Percentiles rank a stretch among this genome's conserved stretches.
phyloP scores from a whole-genome alignment of 108 stramenopile genomes.

The Pseudonitzschia delicatissima region DNA sequence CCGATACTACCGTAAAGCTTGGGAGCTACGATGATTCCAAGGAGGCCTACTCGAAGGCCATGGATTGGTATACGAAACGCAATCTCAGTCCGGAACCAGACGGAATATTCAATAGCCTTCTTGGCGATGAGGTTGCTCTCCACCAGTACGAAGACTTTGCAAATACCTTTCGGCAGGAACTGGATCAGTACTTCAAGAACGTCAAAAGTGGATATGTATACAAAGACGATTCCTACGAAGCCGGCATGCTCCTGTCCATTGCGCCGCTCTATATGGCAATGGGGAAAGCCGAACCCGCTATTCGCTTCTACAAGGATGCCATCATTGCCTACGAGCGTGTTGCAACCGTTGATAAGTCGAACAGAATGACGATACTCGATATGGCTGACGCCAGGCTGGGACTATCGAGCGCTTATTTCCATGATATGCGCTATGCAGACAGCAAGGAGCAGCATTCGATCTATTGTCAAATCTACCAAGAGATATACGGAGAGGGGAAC shows the following conservation, averaged over 20 bases:
- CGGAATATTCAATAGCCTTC: background rate
- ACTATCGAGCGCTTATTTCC: background rate
- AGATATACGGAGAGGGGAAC: constrained; percentile 2
- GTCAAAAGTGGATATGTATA: background rate
- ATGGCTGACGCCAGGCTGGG: background rate
- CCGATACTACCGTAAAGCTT: constrained; percentile 11
- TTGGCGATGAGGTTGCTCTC: background rate
- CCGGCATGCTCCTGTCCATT: background rate
- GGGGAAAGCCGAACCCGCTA: background rate
- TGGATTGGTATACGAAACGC: constrained; percentile 15
- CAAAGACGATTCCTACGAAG: background rate
- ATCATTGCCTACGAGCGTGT: background rate
- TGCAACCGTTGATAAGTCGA: background rate
- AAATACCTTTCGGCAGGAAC: background rate
- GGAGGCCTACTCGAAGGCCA: constrained; percentile 16
- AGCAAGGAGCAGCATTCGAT: background rate
- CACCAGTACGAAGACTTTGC: background rate
- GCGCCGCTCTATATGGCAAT: background rate
- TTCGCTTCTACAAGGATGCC: background rate
- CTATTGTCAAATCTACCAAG: background rate
- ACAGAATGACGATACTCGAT: background rate
- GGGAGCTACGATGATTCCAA: constrained; percentile 19
- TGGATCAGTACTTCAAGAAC: background rate
- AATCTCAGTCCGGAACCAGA: background rate
- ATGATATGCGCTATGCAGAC: background rate